phyloP scores from a whole-genome alignment of 208 protist genomes.

The Zelonia costaricensis region DNA sequence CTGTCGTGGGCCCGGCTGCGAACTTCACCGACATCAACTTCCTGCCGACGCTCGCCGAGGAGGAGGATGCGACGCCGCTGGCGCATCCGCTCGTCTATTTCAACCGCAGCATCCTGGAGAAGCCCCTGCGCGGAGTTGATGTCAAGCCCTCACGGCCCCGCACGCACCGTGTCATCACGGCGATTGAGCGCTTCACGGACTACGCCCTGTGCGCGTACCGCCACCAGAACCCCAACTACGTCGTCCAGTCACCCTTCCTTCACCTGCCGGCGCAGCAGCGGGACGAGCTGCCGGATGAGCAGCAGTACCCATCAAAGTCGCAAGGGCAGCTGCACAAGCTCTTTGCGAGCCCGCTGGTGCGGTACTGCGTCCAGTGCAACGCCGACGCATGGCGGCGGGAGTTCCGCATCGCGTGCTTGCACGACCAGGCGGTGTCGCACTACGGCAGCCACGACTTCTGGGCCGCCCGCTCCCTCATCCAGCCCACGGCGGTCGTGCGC shows the following conservation, averaged over 20 bases:
- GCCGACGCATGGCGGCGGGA: slow-evolving; percentile 2
- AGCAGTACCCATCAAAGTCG: not conserved
- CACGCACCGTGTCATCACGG: slow-evolving; percentile 4
- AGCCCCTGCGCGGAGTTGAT: slow-evolving; percentile 13
- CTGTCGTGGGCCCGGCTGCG: not conserved
- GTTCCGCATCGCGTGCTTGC: slow-evolving; percentile 31
- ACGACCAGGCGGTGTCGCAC: slow-evolving; percentile 2
- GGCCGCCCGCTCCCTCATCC: slow-evolving; percentile 49
- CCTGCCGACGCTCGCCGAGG: slow-evolving; percentile 12
- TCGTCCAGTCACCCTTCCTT: slow-evolving; percentile 24
- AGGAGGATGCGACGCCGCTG: not conserved
- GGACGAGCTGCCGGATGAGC: not conserved
- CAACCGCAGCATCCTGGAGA: slow-evolving; percentile 24
- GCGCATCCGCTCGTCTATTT: slow-evolving; percentile 19
- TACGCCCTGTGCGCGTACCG: slow-evolving; percentile 52
- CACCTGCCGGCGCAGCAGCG: not conserved
- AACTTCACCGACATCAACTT: slow-evolving; percentile 15
- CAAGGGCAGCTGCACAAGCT: slow-evolving; percentile 30
- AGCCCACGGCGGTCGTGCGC: slow-evolving; percentile 23
- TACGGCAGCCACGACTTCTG: slow-evolving; percentile 59
- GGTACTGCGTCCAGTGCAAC: slow-evolving; percentile 43
- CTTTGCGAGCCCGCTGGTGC: slow-evolving; percentile 45
- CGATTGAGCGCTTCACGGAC: slow-evolving; percentile 11
- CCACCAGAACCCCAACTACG: slow-evolving; percentile 26
- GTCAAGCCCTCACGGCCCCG: not conserved